Evolutionary conservation across 371 early-diverging fungal species (phyloP).

Genomic region (Coemansia sp.): DNA sequence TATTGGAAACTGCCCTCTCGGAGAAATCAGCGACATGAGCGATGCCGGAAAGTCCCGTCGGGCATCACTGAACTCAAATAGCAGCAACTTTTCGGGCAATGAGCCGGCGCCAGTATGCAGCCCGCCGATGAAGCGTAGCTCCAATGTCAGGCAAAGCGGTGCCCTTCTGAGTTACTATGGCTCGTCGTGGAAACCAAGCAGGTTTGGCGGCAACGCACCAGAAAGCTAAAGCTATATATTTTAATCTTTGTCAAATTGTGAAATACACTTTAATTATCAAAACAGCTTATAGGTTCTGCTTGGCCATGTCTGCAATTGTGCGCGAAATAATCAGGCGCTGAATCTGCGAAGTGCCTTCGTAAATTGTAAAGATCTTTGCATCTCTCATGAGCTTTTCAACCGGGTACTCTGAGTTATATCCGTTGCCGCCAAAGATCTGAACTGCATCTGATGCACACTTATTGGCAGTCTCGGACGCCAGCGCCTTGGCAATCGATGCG

Average conservation of each 20-base stretch:
- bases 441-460: constrained; percentile 94
- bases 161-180: constrained; percentile 15
- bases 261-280: not conserved
- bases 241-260: not conserved
- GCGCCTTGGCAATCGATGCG: constrained; percentile 93
- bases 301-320: constrained; percentile 60
- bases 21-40: constrained; percentile 36
- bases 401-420: constrained; percentile 85
- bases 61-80: constrained; percentile 1
- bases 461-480: constrained; percentile 94
- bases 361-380: constrained; percentile 94
- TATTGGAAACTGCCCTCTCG: constrained; percentile 27
- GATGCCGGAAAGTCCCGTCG: constrained; percentile 25
- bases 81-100: constrained; percentile 44
- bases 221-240: not conserved
- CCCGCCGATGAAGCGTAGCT: constrained; percentile 6
- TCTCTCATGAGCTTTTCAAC: constrained; percentile 91
- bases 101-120: constrained; percentile 25
- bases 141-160: constrained; percentile 11
- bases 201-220: not conserved
- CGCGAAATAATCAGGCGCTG: constrained; percentile 89
- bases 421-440: constrained; percentile 96
- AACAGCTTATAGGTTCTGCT: constrained; percentile 9
- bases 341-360: constrained; percentile 95
- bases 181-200: constrained; percentile 7